Evolutionary conservation across 306 rosid species (phyloP), one percentile per base, ranked within the genome.

Genomic region (Rosa chinensis): DNA sequence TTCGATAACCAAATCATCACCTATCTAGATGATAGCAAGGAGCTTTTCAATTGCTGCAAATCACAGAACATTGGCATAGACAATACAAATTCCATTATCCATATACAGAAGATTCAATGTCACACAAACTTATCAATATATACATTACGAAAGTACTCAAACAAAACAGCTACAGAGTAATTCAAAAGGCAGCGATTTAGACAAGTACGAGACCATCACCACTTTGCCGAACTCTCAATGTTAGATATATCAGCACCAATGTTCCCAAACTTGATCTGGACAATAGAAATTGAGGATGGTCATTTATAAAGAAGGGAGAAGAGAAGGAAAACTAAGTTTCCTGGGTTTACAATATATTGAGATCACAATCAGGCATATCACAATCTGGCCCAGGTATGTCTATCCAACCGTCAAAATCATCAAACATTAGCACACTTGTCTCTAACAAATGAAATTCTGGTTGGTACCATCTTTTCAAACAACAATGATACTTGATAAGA

Each of bases 211-310:
- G 84, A 73, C 76, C 84, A 37, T 92, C 97, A 50, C 84, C 86
- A 77, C 66, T 86, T 84, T 88, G 92, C 79, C 94, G 80, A 72
- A 90, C 89, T 85, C 89, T 90, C 85, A 94, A 64, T 18, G 98
- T 94, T 79, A 92, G 87, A 86, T 87, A 92, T 87, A 92, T 94
- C 90, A 94, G 84, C 53, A 92, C 85, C 86, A 94, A 83, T 42
- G 98, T 90, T 77, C 98, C 98, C 83, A 94, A 85, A 87, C 92
- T 92, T 82, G 98, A 94, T 89, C 98, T 94, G 92, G 71, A 78
- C 70, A 50, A 28, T 40, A 35, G 44, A 66, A 71, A 66, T 39
- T 73, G 70, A 70, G 37, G 16, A 68, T 79, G 81, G 70, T 73
- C 28, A 77, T 67, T 66, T 48, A 17, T 23, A 17, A 10, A 7